Base-by-base conservation (phyloP, 2,329 filamentous ascomycete species). In the Neopestalotiopsis sp. region DNA sequence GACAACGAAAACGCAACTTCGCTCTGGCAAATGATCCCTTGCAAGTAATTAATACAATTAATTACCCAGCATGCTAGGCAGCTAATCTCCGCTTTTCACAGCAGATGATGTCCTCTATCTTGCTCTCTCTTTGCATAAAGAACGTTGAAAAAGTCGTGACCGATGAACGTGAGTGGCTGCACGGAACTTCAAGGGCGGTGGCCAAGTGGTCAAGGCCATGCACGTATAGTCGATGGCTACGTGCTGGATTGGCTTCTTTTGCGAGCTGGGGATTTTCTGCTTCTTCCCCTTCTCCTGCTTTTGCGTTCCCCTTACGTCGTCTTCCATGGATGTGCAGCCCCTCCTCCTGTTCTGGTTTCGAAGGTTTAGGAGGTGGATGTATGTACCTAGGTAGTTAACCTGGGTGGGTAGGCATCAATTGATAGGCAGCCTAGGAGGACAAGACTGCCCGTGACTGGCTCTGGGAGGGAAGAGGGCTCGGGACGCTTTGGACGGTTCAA, bases 181-280 rank as follows among this genome's bases (percentile, higher is more conserved):
- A 53, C 17, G 45, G n/a, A 17, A 53, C 45, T 53, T 53, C 45
- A 3, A n/a, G 42, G 42, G 42, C n/a, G 42, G 14, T 49, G 42
- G 42, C 14, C 42, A 49, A 14, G 42, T n/a, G 14, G 45, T 53
- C 45, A 24, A 53, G 45, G n/a, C 45, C 17, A 49, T 6, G 13
- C 17, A 38, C 10, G 45, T 5, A 49, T 17, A 14, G 42, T 49
- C 13, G 42, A 17, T 53, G n/a, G 45, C 14, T n/a, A 53, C 17
- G 45, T 53, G 20, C 45, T 53, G 45, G 45, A 53, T 53, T 53
- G 45, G 45, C 9, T 20, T 53, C 45, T 20, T 53, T 53, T 14
- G 20, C 45, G 45, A 53, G n/a, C 45, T 53, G 45, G 45, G 45
- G 45, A 53, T 42, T 62, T 59, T 59, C 57, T 17, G 24, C 57